Evolutionary conservation across 345 rosid genomes (phyloP).

Genomic region (Barbarea vulgaris): DNA sequence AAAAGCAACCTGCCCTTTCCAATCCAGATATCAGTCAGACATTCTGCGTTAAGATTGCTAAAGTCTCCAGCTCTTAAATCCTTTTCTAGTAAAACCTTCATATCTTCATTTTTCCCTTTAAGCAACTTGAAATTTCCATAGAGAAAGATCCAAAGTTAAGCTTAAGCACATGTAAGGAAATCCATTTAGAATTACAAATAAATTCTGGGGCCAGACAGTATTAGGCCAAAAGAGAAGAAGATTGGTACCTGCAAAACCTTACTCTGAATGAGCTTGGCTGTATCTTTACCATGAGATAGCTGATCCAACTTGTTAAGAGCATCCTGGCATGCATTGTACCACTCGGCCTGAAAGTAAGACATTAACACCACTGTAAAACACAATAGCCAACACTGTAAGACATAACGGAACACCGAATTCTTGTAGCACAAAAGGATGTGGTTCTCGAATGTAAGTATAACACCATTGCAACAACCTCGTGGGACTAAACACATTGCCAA

Average conservation of each 20-base stretch:
- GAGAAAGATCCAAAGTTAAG: conserved; percentile 30
- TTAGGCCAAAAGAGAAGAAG: conserved; percentile 22
- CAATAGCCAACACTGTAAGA: conserved; percentile 22
- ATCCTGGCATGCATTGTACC: conserved; percentile 75
- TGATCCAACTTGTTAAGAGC: conserved; percentile 75
- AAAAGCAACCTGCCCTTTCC: conserved; percentile 83
- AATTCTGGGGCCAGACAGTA: conserved; percentile 6
- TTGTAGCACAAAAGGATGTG: conserved; percentile 19
- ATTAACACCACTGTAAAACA: conserved; percentile 27
- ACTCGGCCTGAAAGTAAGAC: conserved; percentile 65
- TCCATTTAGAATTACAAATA: conserved; percentile 10
- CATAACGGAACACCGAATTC: conserved; percentile 22
- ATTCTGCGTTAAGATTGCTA: conserved; percentile 70
- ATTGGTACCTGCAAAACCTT: conserved; percentile 73
- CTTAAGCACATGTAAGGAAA: conserved; percentile 11
- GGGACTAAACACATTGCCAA: conserved; percentile 6
- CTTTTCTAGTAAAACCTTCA: conserved; percentile 65
- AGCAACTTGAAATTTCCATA: conserved; percentile 53
- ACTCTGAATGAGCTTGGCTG: conserved; percentile 66
- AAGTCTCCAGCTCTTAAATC: conserved; percentile 72
- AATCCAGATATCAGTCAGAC: conserved; percentile 94
- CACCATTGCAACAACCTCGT: conserved; percentile 4
- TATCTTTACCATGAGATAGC: conserved; percentile 64
- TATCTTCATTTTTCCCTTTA: conserved; percentile 72
- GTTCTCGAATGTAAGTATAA: conserved; percentile 17